phyloP scores from a whole-genome alignment of 257 asterid genomes.

The Solanum virginianum region DNA sequence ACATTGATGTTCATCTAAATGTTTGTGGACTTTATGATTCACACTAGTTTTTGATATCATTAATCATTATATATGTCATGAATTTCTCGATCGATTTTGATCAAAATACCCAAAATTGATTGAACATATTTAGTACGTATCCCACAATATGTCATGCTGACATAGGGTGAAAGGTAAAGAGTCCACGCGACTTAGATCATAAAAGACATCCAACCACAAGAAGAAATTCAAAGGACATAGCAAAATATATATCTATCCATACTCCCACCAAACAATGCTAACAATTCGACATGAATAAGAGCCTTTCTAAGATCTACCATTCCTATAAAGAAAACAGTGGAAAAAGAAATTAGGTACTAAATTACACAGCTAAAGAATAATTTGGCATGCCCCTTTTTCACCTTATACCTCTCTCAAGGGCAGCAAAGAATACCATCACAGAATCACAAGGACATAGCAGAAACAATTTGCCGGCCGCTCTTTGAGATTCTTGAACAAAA shows the following conservation, averaged over 20 bases:
- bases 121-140: not conserved
- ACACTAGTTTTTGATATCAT: too few relatives aligned
- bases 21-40: not conserved
- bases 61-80: too few relatives aligned
- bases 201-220: not conserved
- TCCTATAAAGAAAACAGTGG: not conserved
- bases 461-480: constrained; percentile 67
- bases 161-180: not conserved
- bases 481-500: constrained; percentile 93
- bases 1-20: not conserved
- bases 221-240: not conserved
- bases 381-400: constrained; percentile 1
- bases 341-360: not conserved
- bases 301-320: not conserved
- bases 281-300: not conserved
- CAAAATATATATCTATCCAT: not conserved
- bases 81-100: not conserved
- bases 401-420: not conserved
- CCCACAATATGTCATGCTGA: not conserved
- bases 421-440: constrained; percentile 5
- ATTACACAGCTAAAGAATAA: constrained; percentile 19
- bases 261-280: not conserved
- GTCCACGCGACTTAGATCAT: not conserved
- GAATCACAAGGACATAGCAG: constrained; percentile 42
- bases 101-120: not conserved